A percentile compares a stretch with the other conserved stretches of the same genome.
phyloP scores from a whole-genome alignment of 1,139 yeast species.

The Citeromyces hawaiiensis region DNA sequence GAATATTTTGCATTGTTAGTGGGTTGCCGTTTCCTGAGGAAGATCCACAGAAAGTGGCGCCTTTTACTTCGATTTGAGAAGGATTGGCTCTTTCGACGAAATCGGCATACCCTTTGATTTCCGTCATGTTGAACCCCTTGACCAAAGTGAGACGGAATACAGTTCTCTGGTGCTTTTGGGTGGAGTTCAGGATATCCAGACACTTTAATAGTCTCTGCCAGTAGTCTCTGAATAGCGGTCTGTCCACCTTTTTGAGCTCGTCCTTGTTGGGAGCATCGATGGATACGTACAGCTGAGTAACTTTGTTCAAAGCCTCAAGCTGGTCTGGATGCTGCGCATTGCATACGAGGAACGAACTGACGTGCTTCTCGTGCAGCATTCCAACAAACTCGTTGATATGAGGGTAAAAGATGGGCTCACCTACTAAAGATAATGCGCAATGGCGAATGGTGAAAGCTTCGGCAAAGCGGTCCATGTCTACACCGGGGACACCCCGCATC shows the following conservation, averaged over 20 bases:
- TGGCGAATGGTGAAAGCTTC: slow-evolving; percentile 85
- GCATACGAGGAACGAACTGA: slow-evolving; percentile 82
- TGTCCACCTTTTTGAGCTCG: slow-evolving; percentile 70
- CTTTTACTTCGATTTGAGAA: slow-evolving; percentile 83
- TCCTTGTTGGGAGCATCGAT: slow-evolving; percentile 84
- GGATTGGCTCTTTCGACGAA: slow-evolving; percentile 75
- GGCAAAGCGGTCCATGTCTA: slow-evolving; percentile 76
- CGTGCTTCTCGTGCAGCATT: slow-evolving; percentile 65
- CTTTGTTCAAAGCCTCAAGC: slow-evolving; percentile 52
- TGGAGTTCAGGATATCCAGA: slow-evolving; percentile 62
- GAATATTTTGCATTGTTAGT: slow-evolving; percentile 88
- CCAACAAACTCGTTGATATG: slow-evolving; percentile 75
- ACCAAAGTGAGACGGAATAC: slow-evolving; percentile 86
- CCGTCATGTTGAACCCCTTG: slow-evolving; percentile 83
- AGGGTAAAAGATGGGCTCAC: slow-evolving; percentile 91
- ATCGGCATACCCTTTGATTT: slow-evolving; percentile 78
- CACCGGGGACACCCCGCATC: slow-evolving; percentile 93
- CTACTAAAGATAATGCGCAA: slow-evolving; percentile 86
- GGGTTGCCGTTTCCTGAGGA: slow-evolving; percentile 74
- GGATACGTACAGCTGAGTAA: slow-evolving; percentile 83
- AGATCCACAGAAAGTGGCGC: slow-evolving; percentile 90
- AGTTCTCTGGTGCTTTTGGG: slow-evolving; percentile 72
- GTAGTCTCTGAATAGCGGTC: slow-evolving; percentile 82
- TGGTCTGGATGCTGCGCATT: slow-evolving; percentile 94
- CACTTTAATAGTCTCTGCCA: slow-evolving; percentile 84